phyloP scores from a whole-genome alignment of 1,284 basidiomycete species.

The Irpex rosettiformis region DNA sequence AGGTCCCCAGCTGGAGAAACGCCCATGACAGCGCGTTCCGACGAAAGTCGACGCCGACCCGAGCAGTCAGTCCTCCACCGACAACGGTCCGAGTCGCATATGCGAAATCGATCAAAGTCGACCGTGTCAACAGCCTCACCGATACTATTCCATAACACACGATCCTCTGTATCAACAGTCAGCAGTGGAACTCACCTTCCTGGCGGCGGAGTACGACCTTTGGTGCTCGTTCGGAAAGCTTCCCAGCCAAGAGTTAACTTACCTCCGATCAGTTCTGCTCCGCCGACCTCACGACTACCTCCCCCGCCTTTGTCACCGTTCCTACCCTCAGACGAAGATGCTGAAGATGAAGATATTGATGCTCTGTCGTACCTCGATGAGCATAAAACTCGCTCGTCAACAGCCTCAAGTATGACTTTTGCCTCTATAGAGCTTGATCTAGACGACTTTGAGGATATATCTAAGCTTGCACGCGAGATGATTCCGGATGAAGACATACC shows the following conservation, averaged over 20 bases:
- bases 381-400: constrained; percentile 34
- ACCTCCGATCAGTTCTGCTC: constrained; percentile 22
- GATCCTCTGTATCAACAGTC: constrained; percentile 20
- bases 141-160: constrained; percentile 22
- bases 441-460: constrained; percentile 10
- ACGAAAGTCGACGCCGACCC: constrained; percentile 11
- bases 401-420: constrained; percentile 32
- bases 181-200: constrained; percentile 19
- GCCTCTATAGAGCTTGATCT: constrained; percentile 19
- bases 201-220: constrained; percentile 17
- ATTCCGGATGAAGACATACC: neutral
- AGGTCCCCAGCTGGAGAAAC: neutral
- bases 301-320: constrained; percentile 22
- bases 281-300: constrained; percentile 25
- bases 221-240: constrained; percentile 28
- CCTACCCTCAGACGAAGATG: constrained; percentile 6
- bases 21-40: neutral
- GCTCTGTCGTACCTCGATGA: constrained; percentile 32
- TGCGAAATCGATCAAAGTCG: constrained; percentile 12
- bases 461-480: neutral
- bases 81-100: constrained; percentile 21
- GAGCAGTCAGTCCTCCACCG: constrained; percentile 17
- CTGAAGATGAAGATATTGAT: constrained; percentile 17
- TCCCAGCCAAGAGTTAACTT: constrained; percentile 23
- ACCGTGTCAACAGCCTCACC: constrained; percentile 23